phyloP scores from a whole-genome alignment of 1,284 basidiomycete genomes.

The Irpex sp. region DNA sequence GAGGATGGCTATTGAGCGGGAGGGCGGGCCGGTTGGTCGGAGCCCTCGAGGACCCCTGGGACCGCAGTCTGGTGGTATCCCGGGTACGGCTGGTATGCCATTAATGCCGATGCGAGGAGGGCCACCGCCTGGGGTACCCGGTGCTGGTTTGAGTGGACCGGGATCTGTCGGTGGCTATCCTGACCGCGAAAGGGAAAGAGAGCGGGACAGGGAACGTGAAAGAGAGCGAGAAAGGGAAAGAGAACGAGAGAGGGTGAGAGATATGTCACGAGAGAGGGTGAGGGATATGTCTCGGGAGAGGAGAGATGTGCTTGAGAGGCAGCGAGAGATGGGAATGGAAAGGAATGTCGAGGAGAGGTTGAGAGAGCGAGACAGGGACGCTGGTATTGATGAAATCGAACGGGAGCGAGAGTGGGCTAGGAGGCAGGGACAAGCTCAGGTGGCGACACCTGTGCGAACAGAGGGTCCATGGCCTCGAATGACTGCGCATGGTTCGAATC shows the following conservation, averaged over 20 bases:
- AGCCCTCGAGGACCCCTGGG: conserved; percentile 16
- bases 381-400: conserved; percentile 11
- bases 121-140: not conserved
- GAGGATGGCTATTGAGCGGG: conserved; percentile 18
- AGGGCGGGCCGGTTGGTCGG: conserved; percentile 16
- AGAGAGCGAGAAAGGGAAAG: conserved; percentile 19
- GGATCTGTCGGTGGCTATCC: conserved; percentile 15
- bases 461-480: conserved; percentile 1
- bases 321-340: conserved; percentile 16
- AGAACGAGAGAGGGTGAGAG: conserved; percentile 5
- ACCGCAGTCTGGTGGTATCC: conserved; percentile 15
- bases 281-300: not conserved
- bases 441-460: not conserved
- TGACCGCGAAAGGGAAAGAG: conserved; percentile 9
- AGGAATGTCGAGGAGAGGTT: conserved; percentile 5
- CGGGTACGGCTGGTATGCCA: conserved; percentile 17
- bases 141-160: not conserved
- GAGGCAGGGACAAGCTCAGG: not conserved
- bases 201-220: conserved; percentile 13
- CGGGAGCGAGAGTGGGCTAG: conserved; percentile 5
- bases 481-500: not conserved
- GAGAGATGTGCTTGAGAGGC: not conserved
- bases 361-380: conserved; percentile 5
- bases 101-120: not conserved
- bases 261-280: conserved; percentile 6